Percentiles rank a stretch among this genome's conserved stretches.
phyloP scores from a whole-genome alignment of 139 green algal species.

The Volvox africanus region DNA sequence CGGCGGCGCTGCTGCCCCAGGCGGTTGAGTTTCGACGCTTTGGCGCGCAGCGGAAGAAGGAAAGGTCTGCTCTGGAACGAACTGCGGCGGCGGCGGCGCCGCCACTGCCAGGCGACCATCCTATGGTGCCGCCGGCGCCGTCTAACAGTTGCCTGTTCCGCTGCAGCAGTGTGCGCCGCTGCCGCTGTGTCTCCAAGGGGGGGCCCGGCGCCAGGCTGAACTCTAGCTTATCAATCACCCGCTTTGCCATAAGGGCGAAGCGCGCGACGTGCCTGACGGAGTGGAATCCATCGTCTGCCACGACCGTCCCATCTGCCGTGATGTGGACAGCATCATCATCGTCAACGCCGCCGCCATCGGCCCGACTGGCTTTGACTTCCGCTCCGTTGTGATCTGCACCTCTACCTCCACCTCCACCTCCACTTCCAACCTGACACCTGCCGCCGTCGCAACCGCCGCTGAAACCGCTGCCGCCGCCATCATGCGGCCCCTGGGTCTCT shows the following conservation, averaged over 20 bases:
- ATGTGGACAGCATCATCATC: conserved; percentile 4
- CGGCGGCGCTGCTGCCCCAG: not conserved
- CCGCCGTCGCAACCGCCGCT: too few species aligned
- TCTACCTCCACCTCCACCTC: too few species aligned
- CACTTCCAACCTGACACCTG: too few species aligned
- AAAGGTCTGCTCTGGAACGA: not conserved
- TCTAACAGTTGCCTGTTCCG: not conserved
- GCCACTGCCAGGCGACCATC: not conserved
- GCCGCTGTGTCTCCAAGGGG: not conserved
- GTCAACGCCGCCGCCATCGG: not conserved
- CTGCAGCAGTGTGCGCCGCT: not conserved
- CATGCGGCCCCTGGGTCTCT: too few species aligned
- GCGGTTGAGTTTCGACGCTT: not conserved
- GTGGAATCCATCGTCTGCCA: not conserved
- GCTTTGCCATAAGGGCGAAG: not conserved
- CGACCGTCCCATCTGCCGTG: not conserved
- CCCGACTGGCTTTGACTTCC: too few species aligned
- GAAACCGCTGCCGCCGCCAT: too few species aligned
- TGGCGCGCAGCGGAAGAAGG: not conserved
- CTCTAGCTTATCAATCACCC: not conserved
- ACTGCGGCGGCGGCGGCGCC: not conserved
- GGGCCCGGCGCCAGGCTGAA: not conserved
- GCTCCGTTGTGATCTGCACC: too few species aligned
- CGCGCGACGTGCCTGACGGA: conserved; percentile 11
- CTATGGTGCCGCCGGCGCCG: not conserved